These are phyloP conservation scores for Tylopilus sp. DNA, from an alignment of 1,284 basidiomycete species.

Conservation along the genomic window DNA sequence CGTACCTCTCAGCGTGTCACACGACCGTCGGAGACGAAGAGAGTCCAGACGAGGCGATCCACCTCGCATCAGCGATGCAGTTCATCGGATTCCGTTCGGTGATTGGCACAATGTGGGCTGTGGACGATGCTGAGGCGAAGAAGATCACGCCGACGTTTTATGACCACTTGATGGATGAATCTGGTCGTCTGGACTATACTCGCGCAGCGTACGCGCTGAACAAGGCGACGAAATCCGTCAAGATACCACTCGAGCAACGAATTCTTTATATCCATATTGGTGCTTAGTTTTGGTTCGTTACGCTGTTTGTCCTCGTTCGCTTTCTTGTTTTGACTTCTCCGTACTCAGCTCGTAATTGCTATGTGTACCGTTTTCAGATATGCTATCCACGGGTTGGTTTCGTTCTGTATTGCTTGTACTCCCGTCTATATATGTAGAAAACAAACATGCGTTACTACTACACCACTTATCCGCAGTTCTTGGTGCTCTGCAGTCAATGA, in stretches of 20 bases:
- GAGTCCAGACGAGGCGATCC: not conserved
- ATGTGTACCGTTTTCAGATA: no score
- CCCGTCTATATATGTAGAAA: no score
- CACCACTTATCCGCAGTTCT: no score
- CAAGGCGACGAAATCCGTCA: not conserved
- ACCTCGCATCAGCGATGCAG: not conserved
- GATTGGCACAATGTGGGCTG: not conserved
- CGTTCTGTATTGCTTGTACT: no score
- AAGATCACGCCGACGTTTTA: not conserved
- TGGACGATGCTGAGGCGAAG: not conserved
- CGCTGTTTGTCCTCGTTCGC: no score
- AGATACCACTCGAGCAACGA: not conserved
- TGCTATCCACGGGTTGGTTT: no score
- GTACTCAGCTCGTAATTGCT: no score
- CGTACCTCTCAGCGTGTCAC: not conserved
- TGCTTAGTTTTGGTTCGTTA: not conserved
- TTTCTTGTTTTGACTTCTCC: no score
- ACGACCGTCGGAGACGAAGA: not conserved
- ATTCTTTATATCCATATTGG: not conserved
- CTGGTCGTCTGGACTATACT: not conserved
- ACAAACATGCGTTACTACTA: no score
- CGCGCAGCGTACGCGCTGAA: not conserved
- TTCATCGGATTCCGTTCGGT: not conserved
- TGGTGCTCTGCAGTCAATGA: no score
- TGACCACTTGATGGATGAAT: not conserved